Conservation (phyloP, 2,329 filamentous ascomycete species). For the Pyricularia sp. region DNA sequence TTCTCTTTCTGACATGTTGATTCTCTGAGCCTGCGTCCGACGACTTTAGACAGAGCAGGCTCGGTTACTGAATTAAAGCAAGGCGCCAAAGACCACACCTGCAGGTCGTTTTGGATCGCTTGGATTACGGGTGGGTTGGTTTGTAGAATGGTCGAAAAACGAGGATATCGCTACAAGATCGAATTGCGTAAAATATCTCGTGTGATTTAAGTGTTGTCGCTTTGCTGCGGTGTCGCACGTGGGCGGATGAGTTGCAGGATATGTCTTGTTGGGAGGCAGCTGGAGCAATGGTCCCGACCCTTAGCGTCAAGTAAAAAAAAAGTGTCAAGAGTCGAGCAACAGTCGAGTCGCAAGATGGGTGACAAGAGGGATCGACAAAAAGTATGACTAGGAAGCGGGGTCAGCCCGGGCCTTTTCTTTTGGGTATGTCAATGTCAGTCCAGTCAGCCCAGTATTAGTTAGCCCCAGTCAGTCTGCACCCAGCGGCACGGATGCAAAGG, state of each 20-base stretch:
- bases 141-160: neutral
- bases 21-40: neutral
- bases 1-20: slow-evolving; percentile 3
- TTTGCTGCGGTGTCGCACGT: neutral
- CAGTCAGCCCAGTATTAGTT: neutral
- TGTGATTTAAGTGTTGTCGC: neutral
- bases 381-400: slow-evolving; percentile 1
- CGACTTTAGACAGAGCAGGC: neutral
- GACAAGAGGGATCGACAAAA: neutral
- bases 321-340: neutral
- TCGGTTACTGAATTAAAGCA: neutral
- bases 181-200: neutral
- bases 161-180: neutral
- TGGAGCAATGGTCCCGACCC: neutral
- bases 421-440: neutral
- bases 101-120: neutral
- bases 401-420: neutral
- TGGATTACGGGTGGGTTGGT: neutral
- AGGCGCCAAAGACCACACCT: neutral
- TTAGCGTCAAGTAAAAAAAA: neutral
- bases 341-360: neutral
- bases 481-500: neutral
- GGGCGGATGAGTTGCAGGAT: neutral
- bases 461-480: neutral
- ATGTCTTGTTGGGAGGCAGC: neutral